Evolutionary conservation across 257 asterid species (phyloP), one percentile per base, ranked within the genome.

Genomic region (Vinca minor): DNA sequence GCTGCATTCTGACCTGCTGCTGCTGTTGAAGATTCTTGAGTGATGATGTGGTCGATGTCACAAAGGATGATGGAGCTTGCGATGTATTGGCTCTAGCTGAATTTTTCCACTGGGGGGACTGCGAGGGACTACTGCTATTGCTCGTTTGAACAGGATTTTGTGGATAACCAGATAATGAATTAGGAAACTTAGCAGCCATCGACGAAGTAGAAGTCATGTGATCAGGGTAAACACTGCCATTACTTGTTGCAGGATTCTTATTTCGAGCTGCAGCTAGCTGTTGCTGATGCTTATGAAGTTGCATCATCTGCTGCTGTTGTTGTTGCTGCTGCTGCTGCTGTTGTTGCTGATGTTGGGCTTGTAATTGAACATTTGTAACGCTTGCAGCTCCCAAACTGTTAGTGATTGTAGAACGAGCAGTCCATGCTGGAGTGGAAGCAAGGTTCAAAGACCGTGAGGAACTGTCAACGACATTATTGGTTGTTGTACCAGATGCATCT

Each of bases 51-150:
- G 76, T 58, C 4, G 98, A 81, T 5, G 88, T 58, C n/a, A 78
- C 76, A 15, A 84, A 77, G 21, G 96, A 78, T 0, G 95, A 72
- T 1, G 83, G 78, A 25, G 82, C 76, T 68, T 84, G 96, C 4
- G 94, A 65, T 0, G 86, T 49, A 0, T 81, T 38, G 1, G 86
- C 65, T 71, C 86, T 79, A 0, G 74, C 49, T 6, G 95, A 77
- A 69, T 59, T 78, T 74, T 84, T 92, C 96, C 96, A 87, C 54
- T 87, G 98, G 5, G 95, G 88, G 41, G 91, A 82, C 50, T 85
- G 96, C n/a, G 60, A 18, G 0, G 89, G 89, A 62, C 85, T 81
- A 66, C 70, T 72, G 76, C 52, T 77, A 68, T 69, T 84, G 78
- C 81, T 67, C 31, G 26, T 81, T 77, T 83, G 95, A 29, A 81